Evolutionary conservation across 202 grass and related monocot genomes (phyloP), one percentile per base, ranked within the genome.

Genomic region (Schoenoplectus triqueter): DNA sequence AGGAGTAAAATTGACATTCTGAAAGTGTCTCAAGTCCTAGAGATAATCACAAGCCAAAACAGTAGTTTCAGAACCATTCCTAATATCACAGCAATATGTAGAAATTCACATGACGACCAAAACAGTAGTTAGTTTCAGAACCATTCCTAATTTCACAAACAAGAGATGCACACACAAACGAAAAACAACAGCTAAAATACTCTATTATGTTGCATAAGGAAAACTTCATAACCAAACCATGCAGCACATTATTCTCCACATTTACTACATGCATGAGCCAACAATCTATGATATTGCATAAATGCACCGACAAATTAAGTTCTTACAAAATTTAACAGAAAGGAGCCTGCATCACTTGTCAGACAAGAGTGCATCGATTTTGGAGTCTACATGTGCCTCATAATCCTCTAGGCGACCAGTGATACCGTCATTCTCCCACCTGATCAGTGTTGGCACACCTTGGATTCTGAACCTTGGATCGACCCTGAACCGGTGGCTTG

Each of bases 381-480:
- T 95, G 50, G 84, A 73, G 10, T 84, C 76, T 45, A 91, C 70
- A 21, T 94, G 87, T 45, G 93, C 88, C 87, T 98, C 96, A 44
- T 95, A 84, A 83, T 95, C 90, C 73, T 87, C 93, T 0, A 98
- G 91, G 19, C 88, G 66, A 0, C 87, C 91, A 39, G 64, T 81
- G 60, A 91, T 89, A 5, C 69, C 79, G 46, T 88, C 96, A 20
- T 89, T 90, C 54, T 94, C 93, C 96, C 96, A 98, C 42, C 93
- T 85, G 41, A 98, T 86, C 13, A 98, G 90, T 52, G 93, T 98
- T 1, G 96, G 96, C 40, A 98, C 93, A 50, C 93, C 93, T 52
- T 13, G 88, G 69, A 94, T 86, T 73, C 10, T 84, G 86, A 98
- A 98, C 61, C 90, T 84, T 42, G 90, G 91, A 83, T 98, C 96